Evolutionary conservation across 768 basidiomycete genomes (phyloP).

Genomic region (Tulasnella sp.): DNA sequence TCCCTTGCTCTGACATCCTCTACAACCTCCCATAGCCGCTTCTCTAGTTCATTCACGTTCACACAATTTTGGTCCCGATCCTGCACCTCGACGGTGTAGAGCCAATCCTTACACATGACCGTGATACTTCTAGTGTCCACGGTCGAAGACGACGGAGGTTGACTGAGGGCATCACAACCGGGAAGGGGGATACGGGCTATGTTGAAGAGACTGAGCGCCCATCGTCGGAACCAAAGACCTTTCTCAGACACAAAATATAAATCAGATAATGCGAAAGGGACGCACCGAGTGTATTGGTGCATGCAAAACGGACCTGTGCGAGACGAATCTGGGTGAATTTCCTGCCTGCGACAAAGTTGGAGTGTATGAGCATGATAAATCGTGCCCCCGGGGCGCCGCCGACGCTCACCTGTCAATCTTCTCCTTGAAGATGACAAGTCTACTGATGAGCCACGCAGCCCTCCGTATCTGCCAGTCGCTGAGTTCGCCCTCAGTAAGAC

Average conservation of each 20-base stretch:
- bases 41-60: slow-evolving; percentile 36
- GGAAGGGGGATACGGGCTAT: slow-evolving; percentile 61
- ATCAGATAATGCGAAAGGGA: slow-evolving; percentile 2
- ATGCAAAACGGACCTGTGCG: slow-evolving; percentile 50
- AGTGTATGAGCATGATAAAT: not conserved
- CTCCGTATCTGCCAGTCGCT: slow-evolving; percentile 79
- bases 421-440: slow-evolving; percentile 63
- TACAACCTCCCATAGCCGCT: slow-evolving; percentile 36
- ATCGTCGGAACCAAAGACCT: slow-evolving; percentile 23
- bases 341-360: slow-evolving; percentile 40
- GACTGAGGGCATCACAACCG: slow-evolving; percentile 53
- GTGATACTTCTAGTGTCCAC: slow-evolving; percentile 48
- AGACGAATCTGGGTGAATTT: slow-evolving; percentile 58
- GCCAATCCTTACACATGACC: slow-evolving; percentile 66
- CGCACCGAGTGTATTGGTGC: slow-evolving; percentile 33
- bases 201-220: slow-evolving; percentile 45
- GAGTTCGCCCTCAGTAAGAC: slow-evolving; percentile 27
- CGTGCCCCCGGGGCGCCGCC: not conserved
- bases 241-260: slow-evolving; percentile 10
- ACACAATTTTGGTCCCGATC: slow-evolving; percentile 31
- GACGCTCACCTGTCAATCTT: slow-evolving; percentile 49
- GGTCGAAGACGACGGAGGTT: slow-evolving; percentile 35
- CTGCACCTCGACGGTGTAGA: slow-evolving; percentile 65
- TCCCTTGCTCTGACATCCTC: slow-evolving; percentile 46
- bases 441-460: slow-evolving; percentile 69